A percentile compares a stretch with the other conserved stretches of the same genome.
Conservation (phyloP, 2,329 filamentous ascomycete genomes). For the Ophiostoma fasciatum region DNA sequence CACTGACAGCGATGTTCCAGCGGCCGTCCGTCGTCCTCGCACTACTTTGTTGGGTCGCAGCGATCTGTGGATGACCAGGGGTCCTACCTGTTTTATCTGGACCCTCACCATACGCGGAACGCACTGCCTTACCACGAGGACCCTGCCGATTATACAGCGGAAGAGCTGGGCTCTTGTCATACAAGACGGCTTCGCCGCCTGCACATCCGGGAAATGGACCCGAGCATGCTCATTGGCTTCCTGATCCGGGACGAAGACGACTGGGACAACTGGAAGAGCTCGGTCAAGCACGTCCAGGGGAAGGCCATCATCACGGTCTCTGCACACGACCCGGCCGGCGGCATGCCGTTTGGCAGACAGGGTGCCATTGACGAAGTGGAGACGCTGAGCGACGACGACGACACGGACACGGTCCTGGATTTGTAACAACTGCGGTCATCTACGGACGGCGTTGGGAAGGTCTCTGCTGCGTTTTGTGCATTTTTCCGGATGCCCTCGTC, state of each 20-base stretch:
- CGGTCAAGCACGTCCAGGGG: conserved; percentile 60
- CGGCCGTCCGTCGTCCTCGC: conserved; percentile 78
- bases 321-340: conserved; percentile 48
- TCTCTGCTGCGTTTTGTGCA: background rate
- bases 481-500: background rate
- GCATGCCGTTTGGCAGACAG: conserved; percentile 42
- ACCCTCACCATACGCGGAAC: conserved; percentile 76
- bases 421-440: conserved; percentile 9
- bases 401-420: conserved; percentile 25
- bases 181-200: conserved; percentile 71
- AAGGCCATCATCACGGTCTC: conserved; percentile 80
- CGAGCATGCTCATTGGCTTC: conserved; percentile 94
- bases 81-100: conserved; percentile 79
- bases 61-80: conserved; percentile 28
- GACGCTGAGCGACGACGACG: conserved; percentile 65
- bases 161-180: conserved; percentile 74
- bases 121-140: conserved; percentile 51
- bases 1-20: conserved; percentile 27
- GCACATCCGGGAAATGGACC: conserved; percentile 86
- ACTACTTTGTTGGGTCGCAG: conserved; percentile 44
- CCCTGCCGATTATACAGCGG: conserved; percentile 43
- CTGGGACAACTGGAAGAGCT: conserved; percentile 67
- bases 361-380: conserved; percentile 83
- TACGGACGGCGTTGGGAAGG: too few relatives aligned
- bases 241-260: conserved; percentile 70